phyloP scores from a whole-genome alignment of 345 rosid species.

The Isatis tinctoria region DNA sequence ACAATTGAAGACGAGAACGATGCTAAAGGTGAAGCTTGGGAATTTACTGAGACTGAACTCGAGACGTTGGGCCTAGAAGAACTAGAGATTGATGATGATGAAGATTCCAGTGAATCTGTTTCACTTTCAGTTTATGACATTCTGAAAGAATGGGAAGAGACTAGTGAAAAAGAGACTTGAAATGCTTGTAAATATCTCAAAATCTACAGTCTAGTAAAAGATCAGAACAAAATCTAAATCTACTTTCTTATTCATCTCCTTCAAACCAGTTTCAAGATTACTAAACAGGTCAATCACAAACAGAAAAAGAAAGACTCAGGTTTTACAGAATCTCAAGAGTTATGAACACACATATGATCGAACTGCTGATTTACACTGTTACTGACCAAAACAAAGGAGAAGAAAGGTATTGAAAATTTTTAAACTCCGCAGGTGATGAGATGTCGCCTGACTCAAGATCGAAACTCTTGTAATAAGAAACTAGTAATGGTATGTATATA shows the following conservation, averaged over 20 bases:
- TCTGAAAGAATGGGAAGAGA: constrained; percentile 60
- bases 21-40: constrained; percentile 13
- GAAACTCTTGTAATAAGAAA: constrained; percentile 3
- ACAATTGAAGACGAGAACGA: neutral
- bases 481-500: neutral
- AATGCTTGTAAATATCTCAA: constrained; percentile 3
- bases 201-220: neutral
- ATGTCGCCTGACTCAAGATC: constrained; percentile 11
- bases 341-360: constrained; percentile 18
- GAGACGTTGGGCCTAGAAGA: constrained; percentile 33
- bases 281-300: constrained; percentile 12
- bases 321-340: constrained; percentile 23
- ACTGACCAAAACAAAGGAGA: neutral
- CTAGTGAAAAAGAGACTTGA: constrained; percentile 35
- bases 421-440: constrained; percentile 26
- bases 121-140: constrained; percentile 66
- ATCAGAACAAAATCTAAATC: neutral
- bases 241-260: constrained; percentile 7
- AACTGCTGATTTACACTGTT: constrained; percentile 25
- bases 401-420: constrained; percentile 5
- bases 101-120: constrained; percentile 28
- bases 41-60: constrained; percentile 35
- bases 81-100: constrained; percentile 27
- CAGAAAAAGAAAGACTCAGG: neutral
- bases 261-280: neutral